phyloP scores from a whole-genome alignment of 805 yeast genomes.

The Yarrowia bubula region DNA sequence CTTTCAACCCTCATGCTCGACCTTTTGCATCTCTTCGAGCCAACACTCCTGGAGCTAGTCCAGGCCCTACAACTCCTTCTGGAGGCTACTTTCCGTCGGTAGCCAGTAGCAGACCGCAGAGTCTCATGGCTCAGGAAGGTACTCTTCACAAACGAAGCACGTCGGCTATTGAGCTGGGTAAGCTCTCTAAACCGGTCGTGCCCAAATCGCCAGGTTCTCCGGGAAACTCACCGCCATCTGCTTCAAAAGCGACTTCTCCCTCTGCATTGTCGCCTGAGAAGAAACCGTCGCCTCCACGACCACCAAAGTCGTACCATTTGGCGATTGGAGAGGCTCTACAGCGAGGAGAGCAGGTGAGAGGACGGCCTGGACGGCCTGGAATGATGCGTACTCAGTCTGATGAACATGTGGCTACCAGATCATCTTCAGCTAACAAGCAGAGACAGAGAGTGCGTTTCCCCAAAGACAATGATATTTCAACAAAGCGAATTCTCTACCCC shows the following conservation, averaged over 20 bases:
- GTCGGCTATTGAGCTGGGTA: slow-evolving; percentile 7
- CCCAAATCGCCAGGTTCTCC: slow-evolving; percentile 1
- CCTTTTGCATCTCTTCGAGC: slow-evolving; percentile 24
- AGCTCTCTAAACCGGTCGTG: slow-evolving; percentile 1
- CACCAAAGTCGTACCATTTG: slow-evolving; percentile 4
- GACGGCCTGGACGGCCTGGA: slow-evolving; percentile 3
- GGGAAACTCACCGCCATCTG: not conserved
- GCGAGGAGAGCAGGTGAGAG: not conserved
- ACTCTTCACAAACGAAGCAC: slow-evolving; percentile 7
- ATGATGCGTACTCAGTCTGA: slow-evolving; percentile 25
- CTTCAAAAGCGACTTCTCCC: not conserved
- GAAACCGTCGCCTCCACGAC: slow-evolving; percentile 9
- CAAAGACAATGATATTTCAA: slow-evolving; percentile 34
- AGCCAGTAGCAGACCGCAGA: not conserved
- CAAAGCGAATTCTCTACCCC: slow-evolving; percentile 33
- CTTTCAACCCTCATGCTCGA: slow-evolving; percentile 12
- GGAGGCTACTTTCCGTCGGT: not conserved
- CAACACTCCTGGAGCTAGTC: slow-evolving; percentile 14
- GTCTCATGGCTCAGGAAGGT: not conserved
- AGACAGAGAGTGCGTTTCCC: slow-evolving; percentile 35
- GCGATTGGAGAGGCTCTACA: slow-evolving; percentile 5
- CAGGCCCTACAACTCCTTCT: not conserved
- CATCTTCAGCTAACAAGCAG: not conserved
- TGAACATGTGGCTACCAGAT: not conserved
- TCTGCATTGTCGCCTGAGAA: not conserved